phyloP scores from a whole-genome alignment of 1,284 basidiomycete species.

The Marasmius sp. region DNA sequence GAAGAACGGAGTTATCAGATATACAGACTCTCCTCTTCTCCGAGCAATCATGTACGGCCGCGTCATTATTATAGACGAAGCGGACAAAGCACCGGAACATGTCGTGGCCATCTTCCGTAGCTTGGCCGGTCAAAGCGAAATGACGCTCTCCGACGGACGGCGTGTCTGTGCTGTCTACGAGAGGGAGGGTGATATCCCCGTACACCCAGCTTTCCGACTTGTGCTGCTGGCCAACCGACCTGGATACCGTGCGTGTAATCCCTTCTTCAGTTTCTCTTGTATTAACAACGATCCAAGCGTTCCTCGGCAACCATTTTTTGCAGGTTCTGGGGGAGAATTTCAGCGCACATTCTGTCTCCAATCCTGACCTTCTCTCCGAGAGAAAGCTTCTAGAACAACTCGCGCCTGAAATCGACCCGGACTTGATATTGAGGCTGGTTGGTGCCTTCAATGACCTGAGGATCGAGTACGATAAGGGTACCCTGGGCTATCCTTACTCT shows the following conservation, averaged over 20 bases:
- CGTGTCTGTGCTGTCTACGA: slow-evolving; percentile 48
- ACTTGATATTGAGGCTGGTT: slow-evolving; percentile 54
- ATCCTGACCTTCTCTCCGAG: slow-evolving; percentile 64
- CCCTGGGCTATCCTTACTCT: slow-evolving; percentile 63
- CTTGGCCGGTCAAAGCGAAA: slow-evolving; percentile 60
- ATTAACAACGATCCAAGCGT: slow-evolving; percentile 39
- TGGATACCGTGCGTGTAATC: slow-evolving; percentile 62
- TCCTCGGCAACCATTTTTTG: slow-evolving; percentile 70
- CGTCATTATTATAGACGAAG: slow-evolving; percentile 65
- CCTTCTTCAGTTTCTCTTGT: neutral
- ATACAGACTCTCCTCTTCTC: slow-evolving; percentile 64
- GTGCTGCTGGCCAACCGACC: slow-evolving; percentile 66
- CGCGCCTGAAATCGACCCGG: slow-evolving; percentile 57
- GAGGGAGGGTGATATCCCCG: slow-evolving; percentile 52
- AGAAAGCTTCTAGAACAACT: slow-evolving; percentile 56
- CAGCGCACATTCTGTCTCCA: slow-evolving; percentile 62
- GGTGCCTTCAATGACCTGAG: slow-evolving; percentile 64
- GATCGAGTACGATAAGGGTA: slow-evolving; percentile 53
- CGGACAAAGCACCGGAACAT: slow-evolving; percentile 70
- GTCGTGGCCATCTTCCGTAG: slow-evolving; percentile 70
- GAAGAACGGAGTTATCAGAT: slow-evolving; percentile 53
- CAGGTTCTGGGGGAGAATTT: slow-evolving; percentile 71
- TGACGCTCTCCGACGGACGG: slow-evolving; percentile 61
- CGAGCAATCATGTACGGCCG: slow-evolving; percentile 60
- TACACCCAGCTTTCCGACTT: slow-evolving; percentile 63